Evolutionary conservation across 2,329 filamentous ascomycete species (phyloP).

Genomic region (Sodiomyces alkalinus): DNA sequence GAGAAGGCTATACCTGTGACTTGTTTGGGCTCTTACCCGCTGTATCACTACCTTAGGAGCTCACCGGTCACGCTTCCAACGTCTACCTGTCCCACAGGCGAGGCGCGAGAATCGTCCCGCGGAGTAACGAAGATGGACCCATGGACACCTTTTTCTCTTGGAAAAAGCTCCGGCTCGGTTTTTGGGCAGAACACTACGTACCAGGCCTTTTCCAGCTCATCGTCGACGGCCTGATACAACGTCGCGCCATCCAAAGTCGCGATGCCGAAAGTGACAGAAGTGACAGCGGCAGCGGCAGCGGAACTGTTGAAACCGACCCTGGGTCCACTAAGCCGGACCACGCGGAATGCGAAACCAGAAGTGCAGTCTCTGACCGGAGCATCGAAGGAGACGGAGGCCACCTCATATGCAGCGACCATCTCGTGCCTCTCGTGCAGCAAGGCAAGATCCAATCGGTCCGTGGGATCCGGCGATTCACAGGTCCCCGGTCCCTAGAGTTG

Average conservation of each 20-base stretch:
- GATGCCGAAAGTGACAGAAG: no score
- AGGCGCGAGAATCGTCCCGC: conserved; percentile 10
- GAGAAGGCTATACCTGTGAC: no score
- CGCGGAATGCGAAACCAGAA: conserved; percentile 1
- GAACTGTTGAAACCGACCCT: no score
- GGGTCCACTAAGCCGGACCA: neutral
- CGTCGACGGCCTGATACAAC: conserved; percentile 6
- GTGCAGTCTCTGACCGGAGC: neutral
- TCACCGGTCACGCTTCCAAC: conserved; percentile 6
- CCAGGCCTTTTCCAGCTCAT: conserved; percentile 7
- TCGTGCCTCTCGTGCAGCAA: conserved; percentile 1
- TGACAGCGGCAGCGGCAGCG: no score
- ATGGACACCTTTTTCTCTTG: conserved; percentile 9
- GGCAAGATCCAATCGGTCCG: conserved; percentile 1
- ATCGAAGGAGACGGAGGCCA: neutral
- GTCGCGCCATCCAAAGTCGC: neutral
- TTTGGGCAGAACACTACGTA: conserved; percentile 8
- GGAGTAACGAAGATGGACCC: conserved; percentile 8
- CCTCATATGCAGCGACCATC: conserved; percentile 1
- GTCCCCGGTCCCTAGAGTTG: conserved; percentile 12
- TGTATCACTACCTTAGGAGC: conserved; percentile 6
- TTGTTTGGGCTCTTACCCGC: no score
- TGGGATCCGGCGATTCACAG: conserved; percentile 8
- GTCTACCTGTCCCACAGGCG: conserved; percentile 12
- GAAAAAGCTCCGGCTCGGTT: conserved; percentile 7